Evolutionary conservation across 2,329 filamentous ascomycete species (phyloP), one percentile per base, ranked within the genome.

Genomic region (Botrytis fabae): DNA sequence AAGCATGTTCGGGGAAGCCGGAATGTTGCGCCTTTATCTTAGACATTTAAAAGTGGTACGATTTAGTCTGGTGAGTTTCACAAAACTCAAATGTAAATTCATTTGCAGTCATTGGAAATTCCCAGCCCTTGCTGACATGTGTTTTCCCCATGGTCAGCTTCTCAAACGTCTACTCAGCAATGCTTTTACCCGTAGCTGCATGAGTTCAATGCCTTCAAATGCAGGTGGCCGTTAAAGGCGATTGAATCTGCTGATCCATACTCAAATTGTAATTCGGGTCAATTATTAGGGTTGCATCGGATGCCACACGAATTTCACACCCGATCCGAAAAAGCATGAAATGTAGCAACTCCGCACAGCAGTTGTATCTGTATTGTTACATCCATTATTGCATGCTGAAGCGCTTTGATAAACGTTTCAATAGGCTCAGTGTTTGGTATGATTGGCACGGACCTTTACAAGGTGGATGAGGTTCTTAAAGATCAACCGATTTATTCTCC

Each of bases 401-500:
- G 57, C 69, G 69, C 69, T 65, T 65, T 71, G 69, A 57, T 28
- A 42, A 46, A 20, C 32, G 44, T 70, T 70, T 70, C 38, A 40
- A 66, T 71, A 46, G 28, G 57, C 42, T 51, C 35, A 46, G 42
- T 35, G 62, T 38, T 59, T 62, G 42, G 42, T n/a, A 44, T 65
- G 28, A 66, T 42, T 68, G 51, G 70, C 46, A 72, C 70, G 62
- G 62, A 46, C 62, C 16, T 40, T 54, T 20, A 64, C 44, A 68
- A 72, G 70, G 40, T 68, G 28, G 38, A 42, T 54, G 48, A 57
- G 35, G 35, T 57, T n/a, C n/a, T 65, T 42, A 48, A 60, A 68
- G 40, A 72, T 72, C 62, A 72, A 60, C 61, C 59, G 44, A 68
- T 72, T 71, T 44, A 65, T 71, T 44, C 60, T 44, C 60, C 69